Conservation (phyloP, 2,329 filamentous ascomycete species). For the Raffaelea albimanens region DNA sequence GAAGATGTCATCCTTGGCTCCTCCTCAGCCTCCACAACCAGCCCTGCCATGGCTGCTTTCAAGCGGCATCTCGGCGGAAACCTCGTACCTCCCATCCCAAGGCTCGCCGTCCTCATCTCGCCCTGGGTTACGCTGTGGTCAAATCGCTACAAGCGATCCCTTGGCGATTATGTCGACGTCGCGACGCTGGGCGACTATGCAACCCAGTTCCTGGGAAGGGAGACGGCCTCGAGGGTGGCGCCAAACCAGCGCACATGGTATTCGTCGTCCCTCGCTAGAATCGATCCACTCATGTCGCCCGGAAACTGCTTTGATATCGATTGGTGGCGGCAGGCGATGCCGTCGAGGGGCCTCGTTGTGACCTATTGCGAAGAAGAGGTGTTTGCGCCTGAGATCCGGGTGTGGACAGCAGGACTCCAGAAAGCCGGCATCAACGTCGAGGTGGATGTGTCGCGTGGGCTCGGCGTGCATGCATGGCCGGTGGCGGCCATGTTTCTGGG, state of each 20-base stretch:
- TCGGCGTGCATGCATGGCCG: slow-evolving; percentile 68
- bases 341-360: slow-evolving; percentile 57
- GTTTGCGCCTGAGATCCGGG: slow-evolving; percentile 59
- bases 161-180: slow-evolving; percentile 66
- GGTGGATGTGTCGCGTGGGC: slow-evolving; percentile 22
- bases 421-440: slow-evolving; percentile 9
- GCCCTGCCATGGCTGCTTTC: background rate
- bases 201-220: slow-evolving; percentile 55
- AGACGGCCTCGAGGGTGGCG: too few relatives aligned
- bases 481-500: slow-evolving; percentile 56
- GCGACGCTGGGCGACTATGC: slow-evolving; percentile 60
- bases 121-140: slow-evolving; percentile 73
- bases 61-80: slow-evolving; percentile 14
- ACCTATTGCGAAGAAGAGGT: slow-evolving; percentile 71
- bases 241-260: background rate
- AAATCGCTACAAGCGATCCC: slow-evolving; percentile 54
- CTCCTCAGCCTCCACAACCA: too few relatives aligned
- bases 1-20: too few relatives aligned
- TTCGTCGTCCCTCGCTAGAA: background rate
- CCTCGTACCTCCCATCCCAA: slow-evolving; percentile 28
- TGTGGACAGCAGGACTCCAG: slow-evolving; percentile 35
- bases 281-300: slow-evolving; percentile 45
- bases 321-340: slow-evolving; percentile 60
- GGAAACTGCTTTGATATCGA: slow-evolving; percentile 56
- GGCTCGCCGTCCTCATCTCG: slow-evolving; percentile 63